Evolutionary conservation across 2,329 filamentous ascomycete species (phyloP), one percentile per base, ranked within the genome.

Genomic region (Aspergillus hortae): DNA sequence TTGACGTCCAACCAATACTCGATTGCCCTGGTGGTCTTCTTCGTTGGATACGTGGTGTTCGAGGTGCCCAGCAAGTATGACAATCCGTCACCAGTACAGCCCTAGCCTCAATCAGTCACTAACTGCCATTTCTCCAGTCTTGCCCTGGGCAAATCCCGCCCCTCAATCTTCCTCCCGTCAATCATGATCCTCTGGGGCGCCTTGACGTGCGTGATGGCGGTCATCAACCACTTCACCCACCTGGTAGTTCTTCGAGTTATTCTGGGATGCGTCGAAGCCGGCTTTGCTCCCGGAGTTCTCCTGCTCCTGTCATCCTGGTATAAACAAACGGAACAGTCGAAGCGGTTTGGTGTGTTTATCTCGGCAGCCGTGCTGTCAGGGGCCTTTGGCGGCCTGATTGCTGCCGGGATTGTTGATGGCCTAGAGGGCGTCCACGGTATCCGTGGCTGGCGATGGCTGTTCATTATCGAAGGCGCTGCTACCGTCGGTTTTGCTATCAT

Each of bases 261-360:
- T 2, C 42, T 44, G 19, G 42, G 63, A 35, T 60, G 57, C 25
- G 52, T 65, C 12, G 62, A 65, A 44, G 58, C 62, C 1, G 61
- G 63, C 0, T 64, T 65, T 35, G 58, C 61, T 2, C 63, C 62
- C 1, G 61, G 62, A 30, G 55, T 66, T 2, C 48, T 65, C 6
- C 53, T 64, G 14, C 46, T 80, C 19, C 72, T 85, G 6, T 81
- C 79, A 0, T 81, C 74, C 1, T 85, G 82, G 81, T 85, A 85
- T 60, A 79, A 80, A 54, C 78, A 75, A 45, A 75, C 76, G 11
- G 82, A 85, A 58, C 75, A 84, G 40, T 77, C 78, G 0, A 81
- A 80, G 46, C 76, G 82, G 2, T 80, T 82, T 42, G 79, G 75
- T 6, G 65, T 85, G 1, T 84, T 82, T 57, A 80, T 83, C 54